Evolutionary conservation across 495 filamentous ascomycete genomes (phyloP).

Genomic region (Tuber magnatum): DNA sequence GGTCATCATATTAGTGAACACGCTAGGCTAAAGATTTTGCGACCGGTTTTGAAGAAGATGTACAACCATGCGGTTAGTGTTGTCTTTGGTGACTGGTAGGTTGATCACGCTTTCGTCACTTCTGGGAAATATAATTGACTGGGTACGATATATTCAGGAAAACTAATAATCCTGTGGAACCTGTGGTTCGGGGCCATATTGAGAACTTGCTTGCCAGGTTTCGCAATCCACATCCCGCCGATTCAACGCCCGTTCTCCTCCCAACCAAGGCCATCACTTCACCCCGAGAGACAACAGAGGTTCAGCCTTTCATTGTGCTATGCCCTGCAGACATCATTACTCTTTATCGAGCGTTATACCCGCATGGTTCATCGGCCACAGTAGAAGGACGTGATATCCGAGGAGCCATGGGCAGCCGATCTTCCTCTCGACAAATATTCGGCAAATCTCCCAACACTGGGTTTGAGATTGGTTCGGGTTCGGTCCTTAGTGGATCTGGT

Average conservation of each 20-base stretch:
- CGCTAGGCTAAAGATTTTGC: slow-evolving; percentile 75
- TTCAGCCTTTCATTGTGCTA: slow-evolving; percentile 64
- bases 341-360: slow-evolving; percentile 64
- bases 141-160: slow-evolving; percentile 46
- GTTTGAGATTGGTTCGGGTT: slow-evolving; percentile 45
- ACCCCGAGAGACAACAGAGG: slow-evolving; percentile 60
- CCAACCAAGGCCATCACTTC: slow-evolving; percentile 63
- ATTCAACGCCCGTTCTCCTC: slow-evolving; percentile 55
- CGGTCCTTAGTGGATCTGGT: slow-evolving; percentile 57
- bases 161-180: slow-evolving; percentile 55
- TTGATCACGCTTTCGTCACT: not conserved
- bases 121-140: slow-evolving; percentile 17
- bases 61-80: slow-evolving; percentile 40
- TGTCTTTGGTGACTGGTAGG: slow-evolving; percentile 36
- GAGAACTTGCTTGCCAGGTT: slow-evolving; percentile 68
- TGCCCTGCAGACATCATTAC: slow-evolving; percentile 67
- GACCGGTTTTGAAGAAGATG: slow-evolving; percentile 41
- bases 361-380: slow-evolving; percentile 41
- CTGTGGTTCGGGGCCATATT: slow-evolving; percentile 63
- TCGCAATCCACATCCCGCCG: slow-evolving; percentile 48
- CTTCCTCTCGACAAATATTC: slow-evolving; percentile 35
- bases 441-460: slow-evolving; percentile 38
- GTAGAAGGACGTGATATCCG: slow-evolving; percentile 39
- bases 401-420: slow-evolving; percentile 31
- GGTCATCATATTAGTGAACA: slow-evolving; percentile 88